A percentile compares a stretch with the other conserved stretches of the same genome.
phyloP scores from a whole-genome alignment of 495 filamentous ascomycete species.

The Lindgomyces ingoldianus region DNA sequence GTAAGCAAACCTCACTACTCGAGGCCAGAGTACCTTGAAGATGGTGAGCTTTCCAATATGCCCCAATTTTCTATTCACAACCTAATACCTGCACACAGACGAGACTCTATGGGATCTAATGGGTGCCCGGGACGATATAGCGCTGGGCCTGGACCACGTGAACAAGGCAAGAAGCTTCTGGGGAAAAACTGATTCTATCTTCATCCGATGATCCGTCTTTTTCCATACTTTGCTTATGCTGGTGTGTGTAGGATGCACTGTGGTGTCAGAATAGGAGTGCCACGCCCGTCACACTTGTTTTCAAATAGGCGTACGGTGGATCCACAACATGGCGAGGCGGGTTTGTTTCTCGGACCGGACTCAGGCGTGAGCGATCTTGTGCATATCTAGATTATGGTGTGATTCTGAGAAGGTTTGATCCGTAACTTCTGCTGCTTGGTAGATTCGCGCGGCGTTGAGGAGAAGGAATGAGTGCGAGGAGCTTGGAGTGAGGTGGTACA shows the following conservation, averaged over 20 bases:
- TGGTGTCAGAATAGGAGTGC: too few species aligned
- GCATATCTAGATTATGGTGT: constrained; percentile 19
- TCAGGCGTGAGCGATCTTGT: neutral
- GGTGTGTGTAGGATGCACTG: constrained; percentile 1
- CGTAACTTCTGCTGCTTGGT: neutral
- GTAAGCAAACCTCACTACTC: constrained; percentile 66
- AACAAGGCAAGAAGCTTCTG: constrained; percentile 68
- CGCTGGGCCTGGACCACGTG: constrained; percentile 85
- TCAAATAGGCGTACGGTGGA: constrained; percentile 5
- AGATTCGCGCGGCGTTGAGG: neutral
- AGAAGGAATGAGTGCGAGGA: neutral
- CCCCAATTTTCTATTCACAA: neutral
- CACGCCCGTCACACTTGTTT: neutral
- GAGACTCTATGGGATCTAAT: constrained; percentile 78
- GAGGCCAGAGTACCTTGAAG: constrained; percentile 77
- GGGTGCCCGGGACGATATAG: constrained; percentile 64
- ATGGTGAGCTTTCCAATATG: constrained; percentile 60
- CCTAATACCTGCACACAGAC: constrained; percentile 55
- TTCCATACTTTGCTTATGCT: too few species aligned
- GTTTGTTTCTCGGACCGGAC: neutral
- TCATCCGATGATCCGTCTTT: constrained; percentile 58
- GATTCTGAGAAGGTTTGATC: neutral
- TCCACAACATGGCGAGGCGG: constrained; percentile 4
- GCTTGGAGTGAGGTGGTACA: neutral
- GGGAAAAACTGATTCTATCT: constrained; percentile 64